Evolutionary conservation across 2,329 filamentous ascomycete genomes (phyloP).

Genomic region (Rutstroemia sp.): DNA sequence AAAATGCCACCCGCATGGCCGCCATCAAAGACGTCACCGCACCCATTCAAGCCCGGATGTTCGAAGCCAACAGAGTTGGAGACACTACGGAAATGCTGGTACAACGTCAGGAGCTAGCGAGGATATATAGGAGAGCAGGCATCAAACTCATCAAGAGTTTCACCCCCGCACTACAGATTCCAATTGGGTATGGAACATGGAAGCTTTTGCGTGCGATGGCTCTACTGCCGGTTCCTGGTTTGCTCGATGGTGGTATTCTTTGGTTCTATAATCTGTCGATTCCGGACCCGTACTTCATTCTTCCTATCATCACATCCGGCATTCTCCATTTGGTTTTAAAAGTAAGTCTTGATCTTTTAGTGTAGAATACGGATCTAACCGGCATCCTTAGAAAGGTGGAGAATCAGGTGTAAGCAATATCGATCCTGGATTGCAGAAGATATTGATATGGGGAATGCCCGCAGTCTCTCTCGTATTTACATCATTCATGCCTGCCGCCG

Average conservation of each 20-base stretch:
- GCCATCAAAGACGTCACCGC: conserved; percentile 49
- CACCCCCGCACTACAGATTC: conserved; percentile 53
- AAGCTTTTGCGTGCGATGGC: conserved; percentile 68
- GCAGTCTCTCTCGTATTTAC: conserved; percentile 46
- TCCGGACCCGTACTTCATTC: conserved; percentile 67
- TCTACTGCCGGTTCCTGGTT: conserved; percentile 68
- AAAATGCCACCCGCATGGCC: conserved; percentile 54
- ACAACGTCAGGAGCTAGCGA: conserved; percentile 39
- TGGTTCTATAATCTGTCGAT: conserved; percentile 78
- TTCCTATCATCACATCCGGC: conserved; percentile 62
- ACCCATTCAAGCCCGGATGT: conserved; percentile 50
- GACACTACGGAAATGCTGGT: conserved; percentile 42
- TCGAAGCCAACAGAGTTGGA: conserved; percentile 29
- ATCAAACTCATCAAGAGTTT: conserved; percentile 44
- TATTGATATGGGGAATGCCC: conserved; percentile 44
- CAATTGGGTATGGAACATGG: conserved; percentile 76
- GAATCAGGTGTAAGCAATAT: conserved; percentile 37
- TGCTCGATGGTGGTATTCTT: conserved; percentile 61
- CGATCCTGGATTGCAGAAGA: conserved; percentile 30
- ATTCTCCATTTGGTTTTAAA: conserved; percentile 37
- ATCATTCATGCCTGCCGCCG: conserved; percentile 36
- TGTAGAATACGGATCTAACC: conserved; percentile 1
- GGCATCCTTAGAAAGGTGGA: conserved; percentile 35
- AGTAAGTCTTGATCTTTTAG: conserved; percentile 14
- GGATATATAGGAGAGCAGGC: conserved; percentile 47